Percentiles rank a stretch among this genome's conserved stretches.
These are phyloP conservation scores for Caulochytrium protostelioides DNA, from an alignment of 371 early-diverging fungal species.

Conservation along the genomic window DNA sequence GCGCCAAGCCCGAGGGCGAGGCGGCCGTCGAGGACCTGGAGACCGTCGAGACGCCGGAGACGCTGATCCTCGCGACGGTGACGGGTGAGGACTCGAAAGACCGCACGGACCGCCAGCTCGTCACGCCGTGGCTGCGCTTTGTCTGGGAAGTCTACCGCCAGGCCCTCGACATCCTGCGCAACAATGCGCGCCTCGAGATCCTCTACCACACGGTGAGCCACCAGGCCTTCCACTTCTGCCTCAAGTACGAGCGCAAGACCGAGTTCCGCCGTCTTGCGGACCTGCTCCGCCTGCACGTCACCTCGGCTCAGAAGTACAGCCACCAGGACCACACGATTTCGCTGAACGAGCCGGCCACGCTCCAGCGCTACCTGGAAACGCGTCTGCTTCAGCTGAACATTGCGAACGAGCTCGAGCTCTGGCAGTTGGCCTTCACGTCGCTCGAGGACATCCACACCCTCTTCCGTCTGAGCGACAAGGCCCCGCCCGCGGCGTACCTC, in stretches of 20 bases:
- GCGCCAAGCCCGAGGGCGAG: no score
- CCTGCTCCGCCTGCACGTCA: slow-evolving; percentile 77
- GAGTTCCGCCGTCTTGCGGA: slow-evolving; percentile 96
- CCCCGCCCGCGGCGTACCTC: slow-evolving; percentile 77
- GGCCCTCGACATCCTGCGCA: slow-evolving; percentile 80
- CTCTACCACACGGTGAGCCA: slow-evolving; percentile 74
- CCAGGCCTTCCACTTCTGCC: slow-evolving; percentile 89
- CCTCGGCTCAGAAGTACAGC: slow-evolving; percentile 71
- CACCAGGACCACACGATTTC: slow-evolving; percentile 81
- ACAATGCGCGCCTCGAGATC: slow-evolving; percentile 81
- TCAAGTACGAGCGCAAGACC: slow-evolving; percentile 80
- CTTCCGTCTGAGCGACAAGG: slow-evolving; percentile 67
- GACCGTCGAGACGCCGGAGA: slow-evolving; percentile 85
- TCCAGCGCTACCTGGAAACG: slow-evolving; percentile 84
- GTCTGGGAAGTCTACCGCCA: slow-evolving; percentile 96
- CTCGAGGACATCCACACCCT: slow-evolving; percentile 92
- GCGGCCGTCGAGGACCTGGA: slow-evolving; percentile 82
- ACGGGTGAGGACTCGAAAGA: slow-evolving; percentile 84
- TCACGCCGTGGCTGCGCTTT: slow-evolving; percentile 94
- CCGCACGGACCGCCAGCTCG: slow-evolving; percentile 84
- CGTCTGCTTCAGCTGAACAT: slow-evolving; percentile 86
- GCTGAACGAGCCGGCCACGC: slow-evolving; percentile 81
- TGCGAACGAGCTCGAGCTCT: slow-evolving; percentile 85
- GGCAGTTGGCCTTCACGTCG: slow-evolving; percentile 94
- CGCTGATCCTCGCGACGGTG: slow-evolving; percentile 78